Evolutionary conservation across 2,329 filamentous ascomycete genomes (phyloP).

Genomic region (Botrytis byssoidea): DNA sequence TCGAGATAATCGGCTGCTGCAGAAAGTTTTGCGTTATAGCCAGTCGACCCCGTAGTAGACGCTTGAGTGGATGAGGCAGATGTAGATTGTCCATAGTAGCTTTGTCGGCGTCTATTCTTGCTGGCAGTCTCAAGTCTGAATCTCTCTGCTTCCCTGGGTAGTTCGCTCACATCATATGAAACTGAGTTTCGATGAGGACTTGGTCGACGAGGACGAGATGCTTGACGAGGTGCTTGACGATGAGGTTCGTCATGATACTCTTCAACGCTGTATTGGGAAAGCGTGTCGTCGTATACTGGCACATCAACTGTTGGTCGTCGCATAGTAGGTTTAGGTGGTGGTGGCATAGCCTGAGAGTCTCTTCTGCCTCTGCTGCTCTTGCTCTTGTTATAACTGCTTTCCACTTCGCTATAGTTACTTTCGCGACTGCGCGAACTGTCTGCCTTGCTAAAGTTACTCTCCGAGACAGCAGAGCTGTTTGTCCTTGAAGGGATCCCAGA

Average conservation of each 20-base stretch:
- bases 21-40: constrained; percentile 47
- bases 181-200: constrained; percentile 33
- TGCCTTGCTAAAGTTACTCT: constrained; percentile 17
- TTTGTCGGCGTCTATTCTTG: constrained; percentile 32
- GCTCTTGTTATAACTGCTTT: constrained; percentile 9
- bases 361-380: constrained; percentile 24
- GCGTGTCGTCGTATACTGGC: constrained; percentile 11
- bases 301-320: constrained; percentile 14
- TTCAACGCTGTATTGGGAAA: constrained; percentile 4
- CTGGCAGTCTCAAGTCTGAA: constrained; percentile 33
- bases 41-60: constrained; percentile 28
- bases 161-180: constrained; percentile 33
- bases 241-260: constrained; percentile 17
- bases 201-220: constrained; percentile 29
- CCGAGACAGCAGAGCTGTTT: constrained; percentile 6
- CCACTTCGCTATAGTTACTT: constrained; percentile 18
- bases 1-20: constrained; percentile 53
- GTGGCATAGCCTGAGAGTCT: constrained; percentile 34
- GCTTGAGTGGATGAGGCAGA: constrained; percentile 22
- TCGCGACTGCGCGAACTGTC: constrained; percentile 18
- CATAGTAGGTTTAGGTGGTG: constrained; percentile 1
- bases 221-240: constrained; percentile 7
- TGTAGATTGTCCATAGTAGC: constrained; percentile 33
- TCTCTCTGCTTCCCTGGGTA: constrained; percentile 20
- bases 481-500: constrained; percentile 12